Conservation (phyloP, 2,329 filamentous ascomycete genomes). For the Pestalotiopsis sp. region DNA sequence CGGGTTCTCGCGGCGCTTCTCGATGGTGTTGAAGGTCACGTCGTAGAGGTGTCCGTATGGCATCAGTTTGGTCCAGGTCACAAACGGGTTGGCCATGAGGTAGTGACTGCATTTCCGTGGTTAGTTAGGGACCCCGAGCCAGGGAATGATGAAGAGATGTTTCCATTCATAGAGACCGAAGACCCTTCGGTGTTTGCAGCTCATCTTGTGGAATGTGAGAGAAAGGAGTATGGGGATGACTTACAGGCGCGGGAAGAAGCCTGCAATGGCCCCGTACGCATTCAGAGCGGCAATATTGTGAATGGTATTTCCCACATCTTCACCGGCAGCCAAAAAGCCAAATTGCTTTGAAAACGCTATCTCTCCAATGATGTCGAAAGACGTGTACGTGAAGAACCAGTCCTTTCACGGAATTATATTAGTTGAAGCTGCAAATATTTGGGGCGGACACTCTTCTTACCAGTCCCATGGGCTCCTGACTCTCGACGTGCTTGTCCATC, state of each 20-base stretch:
- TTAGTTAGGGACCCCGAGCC: neutral
- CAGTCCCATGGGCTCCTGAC: constrained; percentile 14
- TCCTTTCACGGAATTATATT: neutral
- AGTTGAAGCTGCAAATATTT: neutral
- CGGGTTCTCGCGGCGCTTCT: constrained; percentile 16
- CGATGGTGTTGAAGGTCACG: constrained; percentile 9
- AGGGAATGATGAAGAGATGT: neutral
- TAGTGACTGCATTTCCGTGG: neutral
- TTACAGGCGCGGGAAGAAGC: constrained; percentile 9
- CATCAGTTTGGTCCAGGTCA: constrained; percentile 17
- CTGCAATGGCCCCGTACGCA: constrained; percentile 9
- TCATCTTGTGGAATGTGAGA: neutral
- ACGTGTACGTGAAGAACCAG: constrained; percentile 20
- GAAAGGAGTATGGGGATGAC: neutral
- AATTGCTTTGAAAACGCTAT: constrained; percentile 28
- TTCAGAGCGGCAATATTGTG: constrained; percentile 12
- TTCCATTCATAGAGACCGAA: neutral
- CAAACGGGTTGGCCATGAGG: constrained; percentile 19
- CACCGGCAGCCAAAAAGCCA: constrained; percentile 27
- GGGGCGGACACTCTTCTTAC: neutral
- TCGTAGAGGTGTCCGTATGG: constrained; percentile 16
- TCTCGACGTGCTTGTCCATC: constrained; percentile 8
- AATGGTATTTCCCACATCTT: constrained; percentile 27
- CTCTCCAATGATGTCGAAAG: constrained; percentile 30
- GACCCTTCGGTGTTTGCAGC: neutral